Conservation (phyloP, 768 basidiomycete species). For the Galerina sulciceps region DNA sequence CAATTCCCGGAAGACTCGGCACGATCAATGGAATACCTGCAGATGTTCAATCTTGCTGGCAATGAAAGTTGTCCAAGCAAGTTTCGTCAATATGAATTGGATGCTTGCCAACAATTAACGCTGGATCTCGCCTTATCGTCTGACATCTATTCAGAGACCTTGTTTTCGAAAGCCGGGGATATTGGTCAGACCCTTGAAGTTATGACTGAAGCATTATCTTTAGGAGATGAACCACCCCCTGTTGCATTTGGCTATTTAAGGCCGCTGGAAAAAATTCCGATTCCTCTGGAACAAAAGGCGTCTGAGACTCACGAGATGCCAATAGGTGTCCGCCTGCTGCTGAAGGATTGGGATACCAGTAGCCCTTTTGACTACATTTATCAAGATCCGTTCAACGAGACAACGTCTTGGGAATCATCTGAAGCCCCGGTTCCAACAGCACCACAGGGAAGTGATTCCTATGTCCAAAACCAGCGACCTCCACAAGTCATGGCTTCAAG, state of each 20-base stretch:
- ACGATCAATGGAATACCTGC: constrained; percentile 41
- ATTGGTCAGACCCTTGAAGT: constrained; percentile 46
- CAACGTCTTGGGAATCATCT: not conserved
- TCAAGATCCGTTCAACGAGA: constrained; percentile 54
- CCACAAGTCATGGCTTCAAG: constrained; percentile 20
- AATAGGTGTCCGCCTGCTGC: constrained; percentile 61
- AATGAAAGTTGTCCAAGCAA: constrained; percentile 38
- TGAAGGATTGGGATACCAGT: constrained; percentile 72
- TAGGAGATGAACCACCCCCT: constrained; percentile 58
- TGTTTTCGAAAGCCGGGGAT: constrained; percentile 34
- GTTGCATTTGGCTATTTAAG: constrained; percentile 66
- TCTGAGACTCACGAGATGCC: constrained; percentile 32
- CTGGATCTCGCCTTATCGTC: constrained; percentile 65
- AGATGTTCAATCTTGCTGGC: constrained; percentile 45
- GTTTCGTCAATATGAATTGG: constrained; percentile 51
- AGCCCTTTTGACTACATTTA: constrained; percentile 56
- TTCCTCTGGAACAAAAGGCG: constrained; percentile 20
- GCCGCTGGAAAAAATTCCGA: constrained; percentile 42
- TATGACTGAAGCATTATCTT: constrained; percentile 63
- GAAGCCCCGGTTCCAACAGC: not conserved
- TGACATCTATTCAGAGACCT: constrained; percentile 55
- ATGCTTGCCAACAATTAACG: constrained; percentile 63
- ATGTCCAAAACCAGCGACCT: constrained; percentile 13
- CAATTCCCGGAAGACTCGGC: constrained; percentile 38
- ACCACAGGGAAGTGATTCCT: not conserved